Percentiles rank a stretch among this genome's conserved stretches.
Conservation (phyloP, 352 stramenopile genomes). For the Pythium dissotocum region DNA sequence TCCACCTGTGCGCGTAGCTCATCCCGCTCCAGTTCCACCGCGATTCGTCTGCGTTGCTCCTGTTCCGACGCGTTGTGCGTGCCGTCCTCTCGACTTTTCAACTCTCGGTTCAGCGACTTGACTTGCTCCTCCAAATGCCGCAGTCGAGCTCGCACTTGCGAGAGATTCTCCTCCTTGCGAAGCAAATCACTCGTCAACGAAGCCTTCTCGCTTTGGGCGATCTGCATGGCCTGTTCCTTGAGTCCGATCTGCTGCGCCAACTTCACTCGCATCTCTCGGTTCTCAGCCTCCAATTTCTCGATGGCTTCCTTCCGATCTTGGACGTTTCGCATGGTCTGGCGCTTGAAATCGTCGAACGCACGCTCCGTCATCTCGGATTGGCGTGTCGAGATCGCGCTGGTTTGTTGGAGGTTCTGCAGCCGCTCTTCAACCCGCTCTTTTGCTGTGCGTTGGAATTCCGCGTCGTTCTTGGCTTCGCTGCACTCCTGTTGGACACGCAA, state of each 20-base stretch:
- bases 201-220: conserved; percentile 29
- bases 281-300: conserved; percentile 47
- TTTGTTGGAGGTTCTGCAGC: neutral
- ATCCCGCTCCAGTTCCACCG: conserved; percentile 14
- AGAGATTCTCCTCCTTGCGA: conserved; percentile 26
- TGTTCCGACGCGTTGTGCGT: conserved; percentile 2
- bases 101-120: conserved; percentile 21
- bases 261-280: conserved; percentile 14
- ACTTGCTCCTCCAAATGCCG: conserved; percentile 28
- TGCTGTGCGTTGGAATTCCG: conserved; percentile 17
- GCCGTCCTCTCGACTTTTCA: conserved; percentile 19
- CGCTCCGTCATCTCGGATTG: conserved; percentile 29
- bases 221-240: conserved; percentile 26
- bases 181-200: conserved; percentile 23
- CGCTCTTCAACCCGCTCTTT: conserved; percentile 18
- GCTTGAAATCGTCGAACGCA: conserved; percentile 41
- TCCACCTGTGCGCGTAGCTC: conserved; percentile 18
- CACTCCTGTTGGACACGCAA: conserved; percentile 13
- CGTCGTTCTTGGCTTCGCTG: conserved; percentile 12
- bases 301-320: conserved; percentile 45
- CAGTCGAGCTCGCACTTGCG: conserved; percentile 21
- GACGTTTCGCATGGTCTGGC: conserved; percentile 45
- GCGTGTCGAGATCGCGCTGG: conserved; percentile 23
- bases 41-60: conserved; percentile 17
- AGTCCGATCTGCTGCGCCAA: conserved; percentile 22